These are phyloP conservation scores for Sclerotinia minor DNA, from an alignment of 2,329 filamentous ascomycete species.

Conservation along the genomic window DNA sequence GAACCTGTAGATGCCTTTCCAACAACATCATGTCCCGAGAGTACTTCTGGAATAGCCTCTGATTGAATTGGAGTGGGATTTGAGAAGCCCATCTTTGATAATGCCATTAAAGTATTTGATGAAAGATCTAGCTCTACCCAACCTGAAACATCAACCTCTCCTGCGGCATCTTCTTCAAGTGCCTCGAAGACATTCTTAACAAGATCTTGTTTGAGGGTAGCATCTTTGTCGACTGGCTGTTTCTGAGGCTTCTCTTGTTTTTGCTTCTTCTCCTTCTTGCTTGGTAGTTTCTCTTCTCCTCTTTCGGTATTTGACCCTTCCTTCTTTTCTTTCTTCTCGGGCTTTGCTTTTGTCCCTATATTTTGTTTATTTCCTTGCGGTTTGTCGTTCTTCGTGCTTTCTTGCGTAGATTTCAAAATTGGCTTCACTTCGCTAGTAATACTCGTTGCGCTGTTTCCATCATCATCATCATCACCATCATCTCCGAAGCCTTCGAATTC, in stretches of 20 bases:
- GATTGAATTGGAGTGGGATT: slow-evolving; percentile 82
- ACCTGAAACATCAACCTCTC: slow-evolving; percentile 70
- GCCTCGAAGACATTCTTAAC: slow-evolving; percentile 43
- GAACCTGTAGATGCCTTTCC: slow-evolving; percentile 96
- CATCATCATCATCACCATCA: slow-evolving; percentile 45
- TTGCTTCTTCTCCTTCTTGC: slow-evolving; percentile 38
- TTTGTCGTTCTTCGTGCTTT: slow-evolving; percentile 15
- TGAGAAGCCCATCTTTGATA: slow-evolving; percentile 77
- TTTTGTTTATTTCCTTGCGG: not conserved
- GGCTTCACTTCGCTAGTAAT: slow-evolving; percentile 33
- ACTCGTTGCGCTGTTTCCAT: slow-evolving; percentile 42
- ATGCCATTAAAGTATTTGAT: slow-evolving; percentile 65
- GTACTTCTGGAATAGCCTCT: slow-evolving; percentile 75
- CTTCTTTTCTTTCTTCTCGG: slow-evolving; percentile 26
- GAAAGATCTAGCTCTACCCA: slow-evolving; percentile 79
- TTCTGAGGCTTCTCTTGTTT: slow-evolving; percentile 37
- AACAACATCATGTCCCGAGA: slow-evolving; percentile 84
- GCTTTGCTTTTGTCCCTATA: slow-evolving; percentile 28
- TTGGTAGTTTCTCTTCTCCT: slow-evolving; percentile 30
- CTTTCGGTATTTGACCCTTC: slow-evolving; percentile 28
- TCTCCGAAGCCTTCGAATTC: slow-evolving; percentile 56
- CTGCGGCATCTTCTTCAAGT: slow-evolving; percentile 54
- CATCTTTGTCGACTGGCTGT: slow-evolving; percentile 30
- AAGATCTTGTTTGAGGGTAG: slow-evolving; percentile 37
- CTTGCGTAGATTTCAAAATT: slow-evolving; percentile 32